Evolutionary conservation across 331 rosid genomes (phyloP).

Genomic region (Ulmus americana): DNA sequence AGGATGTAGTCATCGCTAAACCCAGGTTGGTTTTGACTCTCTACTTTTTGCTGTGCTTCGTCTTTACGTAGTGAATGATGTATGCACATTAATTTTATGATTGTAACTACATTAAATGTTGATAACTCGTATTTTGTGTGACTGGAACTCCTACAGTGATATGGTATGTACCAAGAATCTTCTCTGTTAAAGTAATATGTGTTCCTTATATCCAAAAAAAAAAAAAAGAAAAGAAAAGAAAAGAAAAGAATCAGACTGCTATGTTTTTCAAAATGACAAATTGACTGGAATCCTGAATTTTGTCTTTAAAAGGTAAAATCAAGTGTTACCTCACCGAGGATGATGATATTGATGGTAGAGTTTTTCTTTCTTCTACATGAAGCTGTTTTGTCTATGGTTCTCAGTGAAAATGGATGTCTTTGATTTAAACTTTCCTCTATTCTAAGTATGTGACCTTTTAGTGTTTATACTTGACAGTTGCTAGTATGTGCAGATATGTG

Average conservation of each 20-base stretch:
- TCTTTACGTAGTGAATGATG: neutral
- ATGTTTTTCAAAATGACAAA: neutral
- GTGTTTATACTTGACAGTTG: too few species aligned
- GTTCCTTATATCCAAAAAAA: neutral
- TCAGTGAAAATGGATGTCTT: too few species aligned
- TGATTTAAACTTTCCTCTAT: too few species aligned
- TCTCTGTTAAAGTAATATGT: neutral
- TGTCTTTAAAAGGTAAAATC: neutral
- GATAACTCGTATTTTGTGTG: neutral
- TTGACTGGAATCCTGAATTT: neutral
- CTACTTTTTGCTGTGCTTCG: slow-evolving; percentile 8
- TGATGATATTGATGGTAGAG: too few species aligned
- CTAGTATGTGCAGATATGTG: too few species aligned
- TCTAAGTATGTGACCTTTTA: too few species aligned
- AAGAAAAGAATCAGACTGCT: neutral
- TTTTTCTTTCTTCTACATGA: too few species aligned
- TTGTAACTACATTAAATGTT: neutral
- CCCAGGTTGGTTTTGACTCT: slow-evolving; percentile 61
- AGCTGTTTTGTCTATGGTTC: neutral
- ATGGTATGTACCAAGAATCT: neutral
- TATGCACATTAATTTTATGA: neutral
- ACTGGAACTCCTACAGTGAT: neutral
- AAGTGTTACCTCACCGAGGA: neutral
- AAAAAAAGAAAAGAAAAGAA: neutral
- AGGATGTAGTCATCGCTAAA: slow-evolving; percentile 93